Base-by-base conservation (phyloP, 495 filamentous ascomycete genomes). In the Penicillium crystallinum region DNA sequence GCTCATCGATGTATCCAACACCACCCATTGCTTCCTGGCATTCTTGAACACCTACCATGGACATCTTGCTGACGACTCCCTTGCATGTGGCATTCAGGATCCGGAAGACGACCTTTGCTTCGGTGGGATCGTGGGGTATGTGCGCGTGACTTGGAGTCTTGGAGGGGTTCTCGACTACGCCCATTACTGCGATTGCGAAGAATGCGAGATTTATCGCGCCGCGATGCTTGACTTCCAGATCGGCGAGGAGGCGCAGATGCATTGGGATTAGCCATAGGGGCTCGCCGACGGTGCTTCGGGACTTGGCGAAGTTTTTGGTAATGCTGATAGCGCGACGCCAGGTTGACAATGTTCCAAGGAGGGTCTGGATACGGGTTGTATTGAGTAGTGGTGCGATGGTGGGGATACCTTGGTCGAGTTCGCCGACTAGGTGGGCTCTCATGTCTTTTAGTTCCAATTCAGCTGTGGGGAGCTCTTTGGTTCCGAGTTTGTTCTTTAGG, bases 1-100 rank as follows among this genome's bases (percentile, higher is more conserved):
- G 47, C 27, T 70, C 65, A 46, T 62, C 55, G 19, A 87, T 79
- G 55, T 88, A 89, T 9, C 87, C 85, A 1, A 88, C 80, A 4
- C 86, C 86, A 8, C 87, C 87, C 42, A 90, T 77, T 1, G 77
- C 70, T 64, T 87, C 83, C 72, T 87, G 84, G 55, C 80, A 85
- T 44, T 79, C 77, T 39, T 78, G 79, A 30, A 89, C 60, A 1
- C 77, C 80, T 14, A 68, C 59, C 14, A 82, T 76, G 0, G 77
- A 61, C 22, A 72, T 56, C 53, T 82, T 78, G 59, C 79, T 80
- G 1, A 79, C 76, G 29, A 80, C 72, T 8, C 82, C 81, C 61
- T 89, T 90, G 29, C 77, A 67, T 9, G 82, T 66, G 2, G 84
- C 81, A 0, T 81, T 84, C 7, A 91, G 65, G 3, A 81, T 66